Evolutionary conservation across 192 early-diverging fungal species (phyloP).

Genomic region (Coemansia reversa): DNA sequence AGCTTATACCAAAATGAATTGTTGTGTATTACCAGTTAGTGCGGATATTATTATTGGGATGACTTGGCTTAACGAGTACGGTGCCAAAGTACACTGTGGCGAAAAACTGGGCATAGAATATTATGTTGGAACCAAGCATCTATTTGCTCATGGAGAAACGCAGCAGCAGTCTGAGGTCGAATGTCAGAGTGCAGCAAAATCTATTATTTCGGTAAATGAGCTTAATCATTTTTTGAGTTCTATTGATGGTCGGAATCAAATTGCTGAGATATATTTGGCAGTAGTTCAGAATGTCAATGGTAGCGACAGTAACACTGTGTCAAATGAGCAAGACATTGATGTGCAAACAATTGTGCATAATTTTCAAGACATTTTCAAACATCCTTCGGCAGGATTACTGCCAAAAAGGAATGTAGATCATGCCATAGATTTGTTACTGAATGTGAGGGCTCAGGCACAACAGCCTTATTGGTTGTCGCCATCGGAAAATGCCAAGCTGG

Average conservation of each 20-base stretch:
- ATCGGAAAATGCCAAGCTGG: no score
- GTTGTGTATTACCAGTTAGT: background rate
- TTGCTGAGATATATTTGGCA: no score
- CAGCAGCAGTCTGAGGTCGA: no score
- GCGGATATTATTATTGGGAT: background rate
- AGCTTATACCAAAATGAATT: background rate
- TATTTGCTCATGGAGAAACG: background rate
- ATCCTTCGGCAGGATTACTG: conserved; percentile 2
- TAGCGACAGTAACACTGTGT: no score
- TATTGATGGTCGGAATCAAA: no score
- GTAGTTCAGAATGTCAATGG: no score
- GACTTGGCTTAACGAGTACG: background rate
- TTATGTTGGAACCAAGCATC: background rate
- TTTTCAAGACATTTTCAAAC: background rate
- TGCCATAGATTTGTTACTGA: no score
- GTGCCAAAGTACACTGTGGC: background rate
- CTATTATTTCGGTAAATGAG: background rate
- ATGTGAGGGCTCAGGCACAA: no score
- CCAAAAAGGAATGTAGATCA: no score
- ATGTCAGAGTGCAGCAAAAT: background rate
- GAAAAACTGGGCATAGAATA: background rate
- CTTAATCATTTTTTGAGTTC: no score
- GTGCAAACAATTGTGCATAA: background rate
- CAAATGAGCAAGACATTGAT: background rate
- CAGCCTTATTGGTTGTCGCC: no score